Evolutionary conservation across 805 yeast species (phyloP), one percentile per base, ranked within the genome.

Genomic region (Hanseniaspora opuntiae): DNA sequence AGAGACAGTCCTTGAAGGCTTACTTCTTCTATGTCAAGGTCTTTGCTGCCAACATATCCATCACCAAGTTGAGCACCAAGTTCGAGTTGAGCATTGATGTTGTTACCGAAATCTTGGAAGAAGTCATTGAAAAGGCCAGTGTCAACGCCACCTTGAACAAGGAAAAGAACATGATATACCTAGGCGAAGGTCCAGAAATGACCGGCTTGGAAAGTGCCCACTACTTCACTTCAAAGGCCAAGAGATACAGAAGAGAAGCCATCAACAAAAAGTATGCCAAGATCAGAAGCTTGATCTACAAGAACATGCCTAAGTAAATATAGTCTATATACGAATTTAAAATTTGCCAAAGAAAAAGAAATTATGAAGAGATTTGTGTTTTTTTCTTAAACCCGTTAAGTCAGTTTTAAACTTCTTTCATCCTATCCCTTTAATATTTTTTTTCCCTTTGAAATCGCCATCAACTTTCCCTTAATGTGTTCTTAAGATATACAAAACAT

Each of bases 1-100:
- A 93, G 73, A 72, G 80, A 53, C 96, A 87, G 69, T 95, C 96
- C 47, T 76, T 93, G 64, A 81, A 95, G 70, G 86, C 97, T n/a
- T 93, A 85, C 68, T 74, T 93, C 58, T 85, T 87, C 74, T 82
- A 85, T 58, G 88, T 83, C 72, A 86, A 85, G 65, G 69, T 81
- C 35, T 81, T 80, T 61, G 88, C 82, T 71, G 72, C 82, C 57
- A 83, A 84, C 58, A 75, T 90, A 54, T 82, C 96, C 3, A 68
- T 88, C 48, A 67, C 72, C 17, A 79, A 79, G 60, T 73, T 93
- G 62, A 71, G 87, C 22, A 65, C 72, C 48, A 74, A 79, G 57
- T 93, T 90, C 66, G 82, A 80, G 60, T 71, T 90, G 48, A 66
- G 76, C 16, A 73, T 70, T 56, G 71, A 70, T 14, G 72, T 73